Evolutionary conservation across 1,284 basidiomycete genomes (phyloP).

Genomic region (Ganoderma meredithae): DNA sequence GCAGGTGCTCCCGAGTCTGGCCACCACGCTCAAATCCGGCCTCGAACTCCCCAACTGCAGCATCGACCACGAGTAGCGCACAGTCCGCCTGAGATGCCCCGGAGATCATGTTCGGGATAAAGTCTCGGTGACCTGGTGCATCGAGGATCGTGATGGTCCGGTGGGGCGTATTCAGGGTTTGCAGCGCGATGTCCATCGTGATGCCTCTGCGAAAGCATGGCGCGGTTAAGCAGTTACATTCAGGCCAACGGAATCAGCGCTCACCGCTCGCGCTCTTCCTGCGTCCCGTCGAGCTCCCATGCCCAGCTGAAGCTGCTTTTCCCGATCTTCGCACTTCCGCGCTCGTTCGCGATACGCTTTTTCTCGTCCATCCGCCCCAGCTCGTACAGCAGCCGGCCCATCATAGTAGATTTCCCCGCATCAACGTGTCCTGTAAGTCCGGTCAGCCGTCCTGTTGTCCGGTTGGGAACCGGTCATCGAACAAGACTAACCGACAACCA

Average conservation of each 20-base stretch:
- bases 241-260: slow-evolving; percentile 29
- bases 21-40: slow-evolving; percentile 94
- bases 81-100: slow-evolving; percentile 98
- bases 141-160: slow-evolving; percentile 92
- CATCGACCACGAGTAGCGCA: slow-evolving; percentile 94
- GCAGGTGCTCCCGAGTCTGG: slow-evolving; percentile 96
- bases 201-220: slow-evolving; percentile 72
- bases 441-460: not conserved
- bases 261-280: slow-evolving; percentile 92
- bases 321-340: slow-evolving; percentile 90
- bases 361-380: slow-evolving; percentile 90
- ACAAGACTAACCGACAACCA: slow-evolving; percentile 84
- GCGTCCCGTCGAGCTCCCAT: slow-evolving; percentile 95
- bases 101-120: slow-evolving; percentile 99
- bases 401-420: slow-evolving; percentile 97
- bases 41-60: slow-evolving; percentile 92
- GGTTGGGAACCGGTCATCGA: slow-evolving; percentile 12
- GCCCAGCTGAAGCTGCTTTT: slow-evolving; percentile 98
- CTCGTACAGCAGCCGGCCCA: slow-evolving; percentile 95
- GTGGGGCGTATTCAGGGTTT: slow-evolving; percentile 80
- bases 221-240: not conserved
- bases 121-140: slow-evolving; percentile 97
- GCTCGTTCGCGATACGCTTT: slow-evolving; percentile 84
- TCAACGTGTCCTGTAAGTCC: slow-evolving; percentile 87
- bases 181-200: slow-evolving; percentile 96